Conservation (phyloP, 495 filamentous ascomycete genomes). For the Hyaloscypha finlandica region DNA sequence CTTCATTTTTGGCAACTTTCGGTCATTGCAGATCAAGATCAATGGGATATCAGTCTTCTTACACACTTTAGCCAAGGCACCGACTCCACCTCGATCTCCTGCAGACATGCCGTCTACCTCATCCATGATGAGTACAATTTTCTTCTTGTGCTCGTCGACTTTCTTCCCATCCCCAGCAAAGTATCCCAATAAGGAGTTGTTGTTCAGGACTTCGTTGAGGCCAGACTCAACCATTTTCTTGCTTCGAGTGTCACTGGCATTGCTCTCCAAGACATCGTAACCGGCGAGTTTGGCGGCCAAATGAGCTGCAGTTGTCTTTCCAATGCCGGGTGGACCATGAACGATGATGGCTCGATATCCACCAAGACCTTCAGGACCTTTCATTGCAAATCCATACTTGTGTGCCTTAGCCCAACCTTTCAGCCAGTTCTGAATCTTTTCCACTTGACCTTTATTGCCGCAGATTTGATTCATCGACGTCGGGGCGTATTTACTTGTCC, state of each 20-base stretch:
- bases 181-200: slow-evolving; percentile 87
- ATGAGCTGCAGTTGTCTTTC: slow-evolving; percentile 97
- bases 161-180: slow-evolving; percentile 85
- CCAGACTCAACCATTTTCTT: slow-evolving; percentile 94
- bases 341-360: slow-evolving; percentile 83
- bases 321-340: slow-evolving; percentile 92
- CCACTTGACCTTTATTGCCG: slow-evolving; percentile 89
- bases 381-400: slow-evolving; percentile 72
- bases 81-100: slow-evolving; percentile 94
- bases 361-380: slow-evolving; percentile 80
- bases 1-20: slow-evolving; percentile 92
- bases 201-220: slow-evolving; percentile 85
- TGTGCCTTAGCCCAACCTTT: slow-evolving; percentile 74
- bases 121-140: slow-evolving; percentile 96
- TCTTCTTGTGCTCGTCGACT: slow-evolving; percentile 80
- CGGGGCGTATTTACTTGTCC: slow-evolving; percentile 96
- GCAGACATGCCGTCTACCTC: slow-evolving; percentile 99
- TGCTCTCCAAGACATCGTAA: slow-evolving; percentile 91
- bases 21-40: slow-evolving; percentile 97
- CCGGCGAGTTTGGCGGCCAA: slow-evolving; percentile 90
- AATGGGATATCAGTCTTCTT: slow-evolving; percentile 94
- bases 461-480: slow-evolving; percentile 83
- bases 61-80: slow-evolving; percentile 88
- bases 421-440: slow-evolving; percentile 87
- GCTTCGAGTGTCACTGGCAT: slow-evolving; percentile 95